A percentile compares a stretch with the other conserved stretches of the same genome.
Conservation (phyloP, 768 basidiomycete genomes). For the Peribolospora kevripleyi region DNA sequence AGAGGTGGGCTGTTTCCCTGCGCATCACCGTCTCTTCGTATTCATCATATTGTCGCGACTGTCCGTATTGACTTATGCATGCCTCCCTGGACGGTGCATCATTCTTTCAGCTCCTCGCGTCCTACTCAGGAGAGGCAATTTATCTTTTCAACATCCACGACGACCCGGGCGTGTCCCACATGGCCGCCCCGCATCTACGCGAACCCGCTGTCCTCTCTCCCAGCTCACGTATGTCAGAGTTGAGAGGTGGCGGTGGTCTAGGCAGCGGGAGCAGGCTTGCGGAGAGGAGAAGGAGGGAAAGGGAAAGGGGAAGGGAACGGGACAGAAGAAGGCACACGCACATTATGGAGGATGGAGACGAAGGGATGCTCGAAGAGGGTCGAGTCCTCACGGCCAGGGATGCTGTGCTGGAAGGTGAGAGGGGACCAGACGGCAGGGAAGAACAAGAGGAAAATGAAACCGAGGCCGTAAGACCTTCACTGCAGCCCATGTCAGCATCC, state of each 20-base stretch:
- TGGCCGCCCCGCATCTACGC: background rate
- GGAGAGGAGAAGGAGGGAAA: background rate
- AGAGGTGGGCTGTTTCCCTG: background rate
- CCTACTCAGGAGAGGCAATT: slow-evolving; percentile 7
- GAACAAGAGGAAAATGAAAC: too few species aligned
- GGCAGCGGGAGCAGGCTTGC: background rate
- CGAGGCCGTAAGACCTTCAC: too few species aligned
- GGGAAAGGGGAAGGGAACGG: background rate
- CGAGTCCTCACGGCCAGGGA: too few species aligned
- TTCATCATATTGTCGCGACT: too few species aligned
- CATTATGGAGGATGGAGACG: too few species aligned
- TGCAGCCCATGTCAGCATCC: too few species aligned
- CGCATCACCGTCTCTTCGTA: background rate
- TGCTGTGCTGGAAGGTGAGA: too few species aligned
- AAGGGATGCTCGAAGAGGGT: too few species aligned
- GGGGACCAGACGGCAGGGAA: too few species aligned
- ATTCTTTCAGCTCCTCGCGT: slow-evolving; percentile 4
- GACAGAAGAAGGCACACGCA: background rate
- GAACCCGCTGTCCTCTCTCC: background rate
- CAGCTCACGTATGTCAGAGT: background rate
- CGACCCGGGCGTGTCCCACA: background rate
- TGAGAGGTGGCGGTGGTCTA: too few species aligned
- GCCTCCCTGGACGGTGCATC: too few species aligned
- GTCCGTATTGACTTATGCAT: too few species aligned
- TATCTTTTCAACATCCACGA: slow-evolving; percentile 11